phyloP scores from a whole-genome alignment of 2,329 filamentous ascomycete genomes.

The Phialophora chinensis region DNA sequence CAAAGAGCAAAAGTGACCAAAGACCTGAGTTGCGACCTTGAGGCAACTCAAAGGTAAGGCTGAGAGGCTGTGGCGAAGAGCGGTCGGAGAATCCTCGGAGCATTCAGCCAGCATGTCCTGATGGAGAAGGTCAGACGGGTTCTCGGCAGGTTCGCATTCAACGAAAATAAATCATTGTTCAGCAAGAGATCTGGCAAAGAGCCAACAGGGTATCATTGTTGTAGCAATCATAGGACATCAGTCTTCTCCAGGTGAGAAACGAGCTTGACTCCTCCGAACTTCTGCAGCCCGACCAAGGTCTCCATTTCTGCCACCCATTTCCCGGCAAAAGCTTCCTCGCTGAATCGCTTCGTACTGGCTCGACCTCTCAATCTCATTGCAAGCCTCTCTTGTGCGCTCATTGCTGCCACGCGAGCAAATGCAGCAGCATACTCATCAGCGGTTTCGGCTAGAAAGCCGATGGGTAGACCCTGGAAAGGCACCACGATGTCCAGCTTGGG shows the following conservation, averaged over 20 bases:
- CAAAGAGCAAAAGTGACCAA: slow-evolving; percentile 21
- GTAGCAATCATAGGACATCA: slow-evolving; percentile 9
- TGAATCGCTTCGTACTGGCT: slow-evolving; percentile 80
- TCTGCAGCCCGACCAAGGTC: slow-evolving; percentile 63
- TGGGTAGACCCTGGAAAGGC: slow-evolving; percentile 76
- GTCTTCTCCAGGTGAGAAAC: neutral
- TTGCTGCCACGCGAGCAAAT: slow-evolving; percentile 75
- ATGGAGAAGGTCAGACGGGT: slow-evolving; percentile 2
- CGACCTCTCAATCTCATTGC: slow-evolving; percentile 78
- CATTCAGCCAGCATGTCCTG: neutral
- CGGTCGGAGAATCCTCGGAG: slow-evolving; percentile 2
- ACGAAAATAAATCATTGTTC: neutral
- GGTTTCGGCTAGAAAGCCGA: slow-evolving; percentile 85
- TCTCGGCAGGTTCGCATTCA: neutral
- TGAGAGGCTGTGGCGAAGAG: slow-evolving; percentile 1
- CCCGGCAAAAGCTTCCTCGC: slow-evolving; percentile 80
- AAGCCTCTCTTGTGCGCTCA: slow-evolving; percentile 65
- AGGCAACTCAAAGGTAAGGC: slow-evolving; percentile 18
- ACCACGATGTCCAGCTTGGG: slow-evolving; percentile 93
- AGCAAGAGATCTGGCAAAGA: neutral
- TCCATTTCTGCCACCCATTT: slow-evolving; percentile 80
- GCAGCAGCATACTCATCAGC: slow-evolving; percentile 77
- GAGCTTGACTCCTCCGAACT: neutral
- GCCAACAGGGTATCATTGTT: slow-evolving; percentile 30
- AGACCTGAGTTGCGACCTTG: slow-evolving; percentile 12